Conservation (phyloP, 2,329 filamentous ascomycete species). For the Fusarium stilboides region DNA sequence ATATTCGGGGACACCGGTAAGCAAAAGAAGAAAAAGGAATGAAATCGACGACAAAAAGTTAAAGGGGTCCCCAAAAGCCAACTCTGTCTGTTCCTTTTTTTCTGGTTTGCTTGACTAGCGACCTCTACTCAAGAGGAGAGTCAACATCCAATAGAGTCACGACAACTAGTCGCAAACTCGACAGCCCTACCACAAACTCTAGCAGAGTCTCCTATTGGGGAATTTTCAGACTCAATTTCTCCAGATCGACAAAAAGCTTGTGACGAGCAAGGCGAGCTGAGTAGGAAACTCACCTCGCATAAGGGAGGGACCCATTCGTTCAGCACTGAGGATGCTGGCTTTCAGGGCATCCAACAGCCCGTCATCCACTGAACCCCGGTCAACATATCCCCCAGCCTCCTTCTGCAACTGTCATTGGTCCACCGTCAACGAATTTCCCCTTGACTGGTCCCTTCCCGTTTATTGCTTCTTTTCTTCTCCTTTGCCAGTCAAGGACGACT, state of each 20-base stretch:
- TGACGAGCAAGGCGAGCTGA: conserved; percentile 28
- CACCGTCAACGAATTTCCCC: conserved; percentile 38
- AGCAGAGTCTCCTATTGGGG: background rate
- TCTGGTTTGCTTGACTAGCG: conserved; percentile 6
- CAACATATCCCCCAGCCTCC: conserved; percentile 19
- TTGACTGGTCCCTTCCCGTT: conserved; percentile 25
- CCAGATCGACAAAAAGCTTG: conserved; percentile 9
- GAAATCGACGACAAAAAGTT: conserved; percentile 18
- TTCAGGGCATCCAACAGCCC: conserved; percentile 42
- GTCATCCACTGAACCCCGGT: conserved; percentile 32
- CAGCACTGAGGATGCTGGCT: conserved; percentile 44
- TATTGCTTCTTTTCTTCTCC: conserved; percentile 43
- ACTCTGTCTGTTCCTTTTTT: conserved; percentile 5
- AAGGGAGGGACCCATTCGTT: conserved; percentile 5
- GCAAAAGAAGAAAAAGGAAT: conserved; percentile 28
- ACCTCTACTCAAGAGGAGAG: conserved; percentile 2
- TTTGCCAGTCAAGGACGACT: conserved; percentile 48
- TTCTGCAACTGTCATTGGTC: conserved; percentile 39
- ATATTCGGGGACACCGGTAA: conserved; percentile 26
- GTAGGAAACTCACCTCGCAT: conserved; percentile 8
- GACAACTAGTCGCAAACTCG: conserved; percentile 30
- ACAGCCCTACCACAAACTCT: conserved; percentile 7
- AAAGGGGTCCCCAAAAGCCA: conserved; percentile 17
- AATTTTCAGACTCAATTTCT: conserved; percentile 4
- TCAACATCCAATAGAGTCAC: conserved; percentile 15